Percentiles rank a stretch among this genome's conserved stretches.
Conservation (phyloP, 2,329 filamentous ascomycete species). For the Botryotinia calthae region DNA sequence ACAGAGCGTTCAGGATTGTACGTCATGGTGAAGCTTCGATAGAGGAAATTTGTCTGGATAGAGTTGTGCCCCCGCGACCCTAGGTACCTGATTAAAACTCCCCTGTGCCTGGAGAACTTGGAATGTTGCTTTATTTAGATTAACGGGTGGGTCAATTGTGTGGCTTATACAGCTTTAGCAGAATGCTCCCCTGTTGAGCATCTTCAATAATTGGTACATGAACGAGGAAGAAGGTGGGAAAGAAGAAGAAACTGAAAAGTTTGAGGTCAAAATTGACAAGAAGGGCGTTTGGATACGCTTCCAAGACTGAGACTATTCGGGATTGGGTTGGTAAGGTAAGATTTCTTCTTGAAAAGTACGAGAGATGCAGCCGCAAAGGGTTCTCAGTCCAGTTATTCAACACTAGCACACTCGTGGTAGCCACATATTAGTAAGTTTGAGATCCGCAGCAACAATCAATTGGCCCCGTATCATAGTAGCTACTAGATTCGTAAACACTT, state of each 20-base stretch:
- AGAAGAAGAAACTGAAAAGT: not conserved
- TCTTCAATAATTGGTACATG: slow-evolving; percentile 6
- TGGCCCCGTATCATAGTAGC: not conserved
- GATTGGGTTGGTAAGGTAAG: not conserved
- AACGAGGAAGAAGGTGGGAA: not conserved
- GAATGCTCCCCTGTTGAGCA: slow-evolving; percentile 7
- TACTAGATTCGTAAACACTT: slow-evolving; percentile 14
- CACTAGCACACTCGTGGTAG: not conserved
- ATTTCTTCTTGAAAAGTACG: not conserved
- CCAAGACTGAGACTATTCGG: not conserved
- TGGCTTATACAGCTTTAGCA: slow-evolving; percentile 13
- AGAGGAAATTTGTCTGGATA: not conserved
- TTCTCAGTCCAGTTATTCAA: not conserved
- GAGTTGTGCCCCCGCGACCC: not conserved
- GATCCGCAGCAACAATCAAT: slow-evolving; percentile 5
- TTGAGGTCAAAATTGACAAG: not conserved
- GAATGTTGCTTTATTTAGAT: slow-evolving; percentile 20
- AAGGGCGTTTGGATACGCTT: not conserved
- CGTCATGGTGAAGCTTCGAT: not conserved
- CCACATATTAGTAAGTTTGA: not conserved
- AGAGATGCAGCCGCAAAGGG: slow-evolving; percentile 2
- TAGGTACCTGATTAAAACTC: not conserved
- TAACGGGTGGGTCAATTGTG: not conserved
- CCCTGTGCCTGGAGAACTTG: slow-evolving; percentile 11
- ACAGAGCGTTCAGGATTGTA: not conserved